phyloP scores from a whole-genome alignment of 23 red algal species.

The Cyanidium caldarium region DNA sequence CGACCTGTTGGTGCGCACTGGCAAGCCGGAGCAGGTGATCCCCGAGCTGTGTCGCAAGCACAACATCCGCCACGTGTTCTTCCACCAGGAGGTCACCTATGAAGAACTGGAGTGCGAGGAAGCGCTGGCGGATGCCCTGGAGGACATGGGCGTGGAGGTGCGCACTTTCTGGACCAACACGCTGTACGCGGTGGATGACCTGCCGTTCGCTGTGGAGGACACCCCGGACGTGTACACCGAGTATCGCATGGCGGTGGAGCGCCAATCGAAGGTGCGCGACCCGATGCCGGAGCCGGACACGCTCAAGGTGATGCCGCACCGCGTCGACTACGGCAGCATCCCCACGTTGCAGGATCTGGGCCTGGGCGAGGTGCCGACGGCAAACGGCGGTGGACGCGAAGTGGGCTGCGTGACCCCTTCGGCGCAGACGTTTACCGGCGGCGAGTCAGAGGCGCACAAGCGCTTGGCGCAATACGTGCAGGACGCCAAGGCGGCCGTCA shows the following conservation, averaged over 20 bases:
- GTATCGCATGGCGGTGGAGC: slow-evolving; percentile 51
- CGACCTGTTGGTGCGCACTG: slow-evolving; percentile 57
- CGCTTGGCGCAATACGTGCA: slow-evolving; percentile 34
- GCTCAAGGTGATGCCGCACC: slow-evolving; percentile 20
- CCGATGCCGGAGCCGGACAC: slow-evolving; percentile 27
- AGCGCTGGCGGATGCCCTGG: slow-evolving; percentile 16
- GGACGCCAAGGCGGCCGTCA: slow-evolving; percentile 19
- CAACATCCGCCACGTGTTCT: slow-evolving; percentile 30
- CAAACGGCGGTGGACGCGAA: neutral
- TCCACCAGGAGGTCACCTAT: slow-evolving; percentile 61
- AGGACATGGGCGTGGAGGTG: slow-evolving; percentile 29
- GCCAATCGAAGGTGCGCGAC: slow-evolving; percentile 20
- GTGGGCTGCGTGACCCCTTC: slow-evolving; percentile 3
- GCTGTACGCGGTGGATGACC: slow-evolving; percentile 48
- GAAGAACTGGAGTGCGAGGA: slow-evolving; percentile 43
- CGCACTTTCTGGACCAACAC: slow-evolving; percentile 64
- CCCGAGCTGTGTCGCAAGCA: slow-evolving; percentile 30
- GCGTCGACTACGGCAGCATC: slow-evolving; percentile 35
- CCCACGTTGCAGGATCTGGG: slow-evolving; percentile 71
- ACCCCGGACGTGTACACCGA: slow-evolving; percentile 74
- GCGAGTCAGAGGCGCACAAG: slow-evolving; percentile 54
- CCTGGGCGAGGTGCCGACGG: slow-evolving; percentile 9
- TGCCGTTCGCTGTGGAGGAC: slow-evolving; percentile 46
- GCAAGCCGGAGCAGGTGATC: slow-evolving; percentile 59
- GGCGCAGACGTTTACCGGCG: slow-evolving; percentile 27